Evolutionary conservation across 2,329 filamentous ascomycete genomes (phyloP).

Genomic region (Penicillium sp.): DNA sequence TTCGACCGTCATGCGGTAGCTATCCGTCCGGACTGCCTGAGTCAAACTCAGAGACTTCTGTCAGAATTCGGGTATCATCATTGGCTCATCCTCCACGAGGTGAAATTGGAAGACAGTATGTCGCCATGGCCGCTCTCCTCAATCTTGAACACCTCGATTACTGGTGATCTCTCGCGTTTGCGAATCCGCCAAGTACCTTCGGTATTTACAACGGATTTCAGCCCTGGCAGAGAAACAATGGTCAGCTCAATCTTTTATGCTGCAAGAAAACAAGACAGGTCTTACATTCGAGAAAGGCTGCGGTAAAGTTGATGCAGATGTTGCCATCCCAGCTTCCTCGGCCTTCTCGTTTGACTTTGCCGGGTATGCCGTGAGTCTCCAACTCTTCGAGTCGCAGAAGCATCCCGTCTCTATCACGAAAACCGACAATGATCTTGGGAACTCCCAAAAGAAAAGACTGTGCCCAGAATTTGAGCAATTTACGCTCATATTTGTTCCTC

Average conservation of each 20-base stretch:
- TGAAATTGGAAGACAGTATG: constrained; percentile 73
- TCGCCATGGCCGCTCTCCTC: constrained; percentile 71
- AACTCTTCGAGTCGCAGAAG: constrained; percentile 72
- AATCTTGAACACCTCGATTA: constrained; percentile 70
- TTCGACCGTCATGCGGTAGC: background rate
- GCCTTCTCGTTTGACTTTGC: constrained; percentile 64
- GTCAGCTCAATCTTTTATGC: constrained; percentile 16
- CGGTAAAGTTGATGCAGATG: constrained; percentile 86
- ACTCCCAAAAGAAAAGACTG: constrained; percentile 94
- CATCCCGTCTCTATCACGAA: constrained; percentile 69
- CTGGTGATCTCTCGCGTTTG: constrained; percentile 57
- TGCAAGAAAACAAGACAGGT: background rate
- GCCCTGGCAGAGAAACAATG: constrained; percentile 45
- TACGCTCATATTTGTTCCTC: constrained; percentile 74
- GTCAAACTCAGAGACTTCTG: background rate
- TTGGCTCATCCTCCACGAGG: constrained; percentile 59
- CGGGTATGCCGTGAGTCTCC: constrained; percentile 73
- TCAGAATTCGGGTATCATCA: background rate
- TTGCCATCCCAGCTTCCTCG: constrained; percentile 82
- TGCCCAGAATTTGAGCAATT: constrained; percentile 93
- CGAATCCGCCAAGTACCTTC: constrained; percentile 81
- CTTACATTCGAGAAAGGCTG: constrained; percentile 71
- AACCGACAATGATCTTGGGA: constrained; percentile 86
- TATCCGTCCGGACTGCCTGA: background rate
- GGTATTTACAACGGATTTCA: constrained; percentile 55